Evolutionary conservation across 768 basidiomycete genomes (phyloP).

Genomic region (Chalciporus piperatus): DNA sequence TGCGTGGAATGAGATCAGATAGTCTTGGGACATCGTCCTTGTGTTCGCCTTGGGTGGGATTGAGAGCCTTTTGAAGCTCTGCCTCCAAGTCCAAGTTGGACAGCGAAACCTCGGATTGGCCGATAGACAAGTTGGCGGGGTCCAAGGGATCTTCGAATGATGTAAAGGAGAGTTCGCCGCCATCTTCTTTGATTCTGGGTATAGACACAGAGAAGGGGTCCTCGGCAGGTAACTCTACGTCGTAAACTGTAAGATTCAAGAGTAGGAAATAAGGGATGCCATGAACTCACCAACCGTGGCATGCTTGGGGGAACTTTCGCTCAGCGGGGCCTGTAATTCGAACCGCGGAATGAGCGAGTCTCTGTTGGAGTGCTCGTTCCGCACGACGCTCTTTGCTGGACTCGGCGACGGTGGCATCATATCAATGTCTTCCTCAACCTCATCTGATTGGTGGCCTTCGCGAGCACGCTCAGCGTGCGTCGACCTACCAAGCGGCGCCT

Average conservation of each 20-base stretch:
- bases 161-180: conserved; percentile 24
- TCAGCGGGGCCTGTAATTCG: conserved; percentile 17
- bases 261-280: no score
- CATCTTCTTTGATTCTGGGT: conserved; percentile 23
- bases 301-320: conserved; percentile 23
- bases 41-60: conserved; percentile 9
- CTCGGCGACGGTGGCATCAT: conserved; percentile 52
- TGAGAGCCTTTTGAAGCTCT: conserved; percentile 25
- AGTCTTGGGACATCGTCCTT: conserved; percentile 20
- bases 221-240: not conserved
- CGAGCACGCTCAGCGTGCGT: conserved; percentile 37
- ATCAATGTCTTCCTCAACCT: conserved; percentile 39
- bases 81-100: conserved; percentile 32
- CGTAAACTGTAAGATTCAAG: no score
- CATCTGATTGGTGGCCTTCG: conserved; percentile 24
- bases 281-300: not conserved
- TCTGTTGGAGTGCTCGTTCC: conserved; percentile 17
- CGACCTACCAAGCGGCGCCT: conserved; percentile 35
- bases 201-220: conserved; percentile 21
- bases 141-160: conserved; percentile 31
- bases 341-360: conserved; percentile 38
- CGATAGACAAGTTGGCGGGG: conserved; percentile 34
- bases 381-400: conserved; percentile 32
- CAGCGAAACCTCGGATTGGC: conserved; percentile 36
- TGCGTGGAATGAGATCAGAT: conserved; percentile 24